These are phyloP conservation scores for Grosmannia serpens DNA, from an alignment of 2,329 filamentous ascomycete species.

Conservation along the genomic window DNA sequence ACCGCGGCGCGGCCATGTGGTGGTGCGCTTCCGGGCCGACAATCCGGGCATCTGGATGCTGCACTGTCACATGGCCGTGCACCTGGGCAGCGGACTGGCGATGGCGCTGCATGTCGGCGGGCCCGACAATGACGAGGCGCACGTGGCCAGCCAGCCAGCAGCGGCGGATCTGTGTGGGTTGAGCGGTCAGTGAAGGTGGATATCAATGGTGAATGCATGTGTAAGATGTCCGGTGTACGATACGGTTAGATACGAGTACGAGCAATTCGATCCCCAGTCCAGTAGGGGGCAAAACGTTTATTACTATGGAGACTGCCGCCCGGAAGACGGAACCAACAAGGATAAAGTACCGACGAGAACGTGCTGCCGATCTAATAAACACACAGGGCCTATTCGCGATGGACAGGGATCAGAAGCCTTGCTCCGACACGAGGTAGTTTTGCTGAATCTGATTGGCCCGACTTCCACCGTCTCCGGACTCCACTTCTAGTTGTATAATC, in stretches of 20 bases:
- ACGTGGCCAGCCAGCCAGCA: neutral
- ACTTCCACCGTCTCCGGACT: neutral
- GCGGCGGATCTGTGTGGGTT: neutral
- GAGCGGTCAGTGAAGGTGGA: too few relatives aligned
- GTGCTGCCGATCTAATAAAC: neutral
- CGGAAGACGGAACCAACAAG: too few relatives aligned
- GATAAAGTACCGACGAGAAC: neutral
- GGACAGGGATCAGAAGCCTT: neutral
- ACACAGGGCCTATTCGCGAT: too few relatives aligned
- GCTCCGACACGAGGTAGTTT: neutral
- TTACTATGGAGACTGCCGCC: too few relatives aligned
- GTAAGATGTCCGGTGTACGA: too few relatives aligned
- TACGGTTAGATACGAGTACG: too few relatives aligned
- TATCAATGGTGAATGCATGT: too few relatives aligned
- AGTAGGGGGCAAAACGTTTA: too few relatives aligned
- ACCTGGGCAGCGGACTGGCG: constrained; percentile 28
- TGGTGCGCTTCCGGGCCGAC: constrained; percentile 22
- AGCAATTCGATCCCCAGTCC: too few relatives aligned
- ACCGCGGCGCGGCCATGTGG: constrained; percentile 22
- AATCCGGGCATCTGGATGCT: constrained; percentile 26
- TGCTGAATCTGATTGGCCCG: neutral
- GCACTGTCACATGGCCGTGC: constrained; percentile 26
- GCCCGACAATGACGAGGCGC: neutral
- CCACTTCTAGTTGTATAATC: neutral
- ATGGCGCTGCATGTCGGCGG: constrained; percentile 17